These are phyloP conservation scores for Chaetomiaceae sp. DNA, from an alignment of 2,329 filamentous ascomycete species.

Conservation along the genomic window DNA sequence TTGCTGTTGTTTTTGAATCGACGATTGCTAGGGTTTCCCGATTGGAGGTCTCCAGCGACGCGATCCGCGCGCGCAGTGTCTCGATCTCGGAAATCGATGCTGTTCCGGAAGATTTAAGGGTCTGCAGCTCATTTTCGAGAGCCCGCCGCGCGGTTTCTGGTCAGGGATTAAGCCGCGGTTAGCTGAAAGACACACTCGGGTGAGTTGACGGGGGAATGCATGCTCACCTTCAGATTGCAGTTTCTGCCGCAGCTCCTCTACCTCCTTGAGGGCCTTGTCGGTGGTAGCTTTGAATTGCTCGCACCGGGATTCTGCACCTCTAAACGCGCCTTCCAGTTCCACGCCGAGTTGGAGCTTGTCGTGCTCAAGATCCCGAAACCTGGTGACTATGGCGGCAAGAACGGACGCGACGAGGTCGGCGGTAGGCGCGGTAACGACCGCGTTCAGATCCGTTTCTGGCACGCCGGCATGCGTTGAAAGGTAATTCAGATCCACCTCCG, in stretches of 20 bases:
- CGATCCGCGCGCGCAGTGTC: conserved; percentile 73
- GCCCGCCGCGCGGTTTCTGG: conserved; percentile 69
- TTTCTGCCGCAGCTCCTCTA: conserved; percentile 74
- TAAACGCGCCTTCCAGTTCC: conserved; percentile 84
- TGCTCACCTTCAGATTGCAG: conserved; percentile 71
- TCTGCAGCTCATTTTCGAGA: conserved; percentile 75
- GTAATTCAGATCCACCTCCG: conserved; percentile 62
- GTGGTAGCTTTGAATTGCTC: conserved; percentile 75
- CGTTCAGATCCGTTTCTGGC: conserved; percentile 56
- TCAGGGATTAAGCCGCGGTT: conserved; percentile 10
- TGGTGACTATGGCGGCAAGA: conserved; percentile 66
- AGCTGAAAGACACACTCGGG: not conserved
- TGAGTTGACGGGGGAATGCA: not conserved
- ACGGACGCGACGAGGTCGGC: conserved; percentile 70
- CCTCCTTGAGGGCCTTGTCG: conserved; percentile 77
- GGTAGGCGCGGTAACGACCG: conserved; percentile 62
- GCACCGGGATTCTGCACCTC: conserved; percentile 73
- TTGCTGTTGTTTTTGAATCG: conserved; percentile 80
- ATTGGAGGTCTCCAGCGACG: conserved; percentile 84
- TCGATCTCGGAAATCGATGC: conserved; percentile 70
- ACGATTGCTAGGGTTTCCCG: conserved; percentile 83
- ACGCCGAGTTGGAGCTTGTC: conserved; percentile 88
- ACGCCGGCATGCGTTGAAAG: conserved; percentile 66
- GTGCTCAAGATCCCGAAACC: conserved; percentile 77
- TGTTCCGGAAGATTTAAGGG: conserved; percentile 67